phyloP scores from a whole-genome alignment of 768 basidiomycete species.

The Pleurotus eryngii region DNA sequence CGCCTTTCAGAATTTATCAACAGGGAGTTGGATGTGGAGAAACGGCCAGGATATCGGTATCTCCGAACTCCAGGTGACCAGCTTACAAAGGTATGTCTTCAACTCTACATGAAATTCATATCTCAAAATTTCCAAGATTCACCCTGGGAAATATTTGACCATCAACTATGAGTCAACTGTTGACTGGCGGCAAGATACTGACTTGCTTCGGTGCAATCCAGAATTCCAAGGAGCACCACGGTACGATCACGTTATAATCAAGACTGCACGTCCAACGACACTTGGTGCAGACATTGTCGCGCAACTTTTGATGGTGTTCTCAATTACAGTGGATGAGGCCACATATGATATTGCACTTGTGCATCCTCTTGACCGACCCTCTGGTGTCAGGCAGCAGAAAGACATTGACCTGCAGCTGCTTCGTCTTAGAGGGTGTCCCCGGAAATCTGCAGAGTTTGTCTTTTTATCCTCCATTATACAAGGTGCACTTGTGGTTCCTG shows the following conservation, averaged over 20 bases:
- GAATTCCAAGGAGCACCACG: conserved; percentile 20
- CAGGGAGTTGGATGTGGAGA: background rate
- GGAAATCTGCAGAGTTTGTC: conserved; percentile 16
- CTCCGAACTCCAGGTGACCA: background rate
- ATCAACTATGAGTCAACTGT: conserved; percentile 23
- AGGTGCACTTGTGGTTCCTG: conserved; percentile 23
- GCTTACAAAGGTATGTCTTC: background rate
- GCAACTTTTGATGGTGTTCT: conserved; percentile 20
- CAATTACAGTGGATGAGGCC: background rate
- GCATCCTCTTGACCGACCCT: conserved; percentile 16
- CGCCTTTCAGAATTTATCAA: conserved; percentile 13
- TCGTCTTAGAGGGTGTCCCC: conserved; percentile 10
- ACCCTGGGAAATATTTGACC: conserved; percentile 12
- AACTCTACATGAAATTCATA: conserved; percentile 1
- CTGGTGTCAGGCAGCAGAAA: conserved; percentile 9
- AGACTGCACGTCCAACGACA: conserved; percentile 10
- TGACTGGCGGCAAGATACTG: conserved; percentile 23
- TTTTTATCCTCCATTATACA: conserved; percentile 24
- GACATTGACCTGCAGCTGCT: conserved; percentile 21
- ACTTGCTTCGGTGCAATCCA: conserved; percentile 28
- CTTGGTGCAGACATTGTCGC: conserved; percentile 14
- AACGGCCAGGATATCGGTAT: background rate
- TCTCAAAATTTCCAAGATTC: background rate
- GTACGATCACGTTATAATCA: conserved; percentile 25
- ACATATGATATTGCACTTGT: conserved; percentile 18